These are phyloP conservation scores for Globisporangium echinulatum DNA, from an alignment of 352 stramenopile genomes.

Conservation along the genomic window DNA sequence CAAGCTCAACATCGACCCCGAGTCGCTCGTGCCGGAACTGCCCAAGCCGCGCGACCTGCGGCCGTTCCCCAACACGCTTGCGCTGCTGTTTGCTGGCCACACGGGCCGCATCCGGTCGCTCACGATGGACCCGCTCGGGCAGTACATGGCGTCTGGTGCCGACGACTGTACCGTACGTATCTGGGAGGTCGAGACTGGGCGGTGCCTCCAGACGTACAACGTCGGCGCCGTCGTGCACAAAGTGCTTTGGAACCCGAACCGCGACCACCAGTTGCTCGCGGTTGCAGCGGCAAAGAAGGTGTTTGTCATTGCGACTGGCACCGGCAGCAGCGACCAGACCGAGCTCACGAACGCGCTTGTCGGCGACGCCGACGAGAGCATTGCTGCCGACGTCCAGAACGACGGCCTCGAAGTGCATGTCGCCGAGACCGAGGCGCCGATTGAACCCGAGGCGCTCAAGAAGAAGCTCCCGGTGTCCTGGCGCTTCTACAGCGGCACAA, in stretches of 20 bases:
- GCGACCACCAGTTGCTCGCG: conserved; percentile 92
- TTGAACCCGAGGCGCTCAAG: conserved; percentile 75
- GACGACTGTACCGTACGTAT: conserved; percentile 95
- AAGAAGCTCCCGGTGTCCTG: conserved; percentile 90
- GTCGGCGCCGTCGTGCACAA: conserved; percentile 87
- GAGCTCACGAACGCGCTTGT: conserved; percentile 95
- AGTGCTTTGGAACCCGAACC: conserved; percentile 97
- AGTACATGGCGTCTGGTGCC: conserved; percentile 95
- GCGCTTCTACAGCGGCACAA: conserved; percentile 82
- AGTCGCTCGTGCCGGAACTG: conserved; percentile 93
- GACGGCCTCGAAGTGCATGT: conserved; percentile 40
- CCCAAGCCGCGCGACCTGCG: conserved; percentile 95
- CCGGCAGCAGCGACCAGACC: conserved; percentile 88
- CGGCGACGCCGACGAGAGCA: conserved; percentile 70
- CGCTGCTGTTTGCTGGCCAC: conserved; percentile 85
- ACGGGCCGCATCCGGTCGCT: conserved; percentile 90
- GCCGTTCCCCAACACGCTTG: conserved; percentile 96
- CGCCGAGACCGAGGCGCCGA: conserved; percentile 59
- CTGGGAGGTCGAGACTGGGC: conserved; percentile 95
- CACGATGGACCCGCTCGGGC: conserved; percentile 92
- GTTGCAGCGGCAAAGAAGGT: conserved; percentile 89
- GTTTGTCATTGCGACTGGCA: conserved; percentile 93
- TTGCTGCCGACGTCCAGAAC: conserved; percentile 45
- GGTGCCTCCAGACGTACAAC: conserved; percentile 91
- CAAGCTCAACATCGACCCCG: conserved; percentile 98